Percentiles rank a stretch among this genome's conserved stretches.
phyloP scores from a whole-genome alignment of 73 alveolate species.

The Paramecium sonneborni region DNA sequence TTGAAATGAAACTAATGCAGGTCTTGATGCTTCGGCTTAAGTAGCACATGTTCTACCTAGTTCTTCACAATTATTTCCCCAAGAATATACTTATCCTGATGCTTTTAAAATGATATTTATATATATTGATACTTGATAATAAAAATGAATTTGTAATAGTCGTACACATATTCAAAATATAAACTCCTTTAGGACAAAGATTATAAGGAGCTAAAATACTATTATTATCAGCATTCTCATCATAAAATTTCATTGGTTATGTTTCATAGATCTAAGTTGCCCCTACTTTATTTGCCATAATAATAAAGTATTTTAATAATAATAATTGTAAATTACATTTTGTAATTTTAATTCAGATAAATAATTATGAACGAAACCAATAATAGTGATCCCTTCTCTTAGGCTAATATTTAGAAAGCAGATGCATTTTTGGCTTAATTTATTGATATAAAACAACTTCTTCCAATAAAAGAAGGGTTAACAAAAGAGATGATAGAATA shows the following conservation, averaged over 20 bases:
- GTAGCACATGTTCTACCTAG: neutral
- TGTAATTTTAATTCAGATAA: neutral
- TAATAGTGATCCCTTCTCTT: neutral
- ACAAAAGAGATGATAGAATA: neutral
- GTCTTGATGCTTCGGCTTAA: neutral
- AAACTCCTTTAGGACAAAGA: neutral
- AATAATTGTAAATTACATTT: neutral
- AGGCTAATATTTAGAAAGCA: neutral
- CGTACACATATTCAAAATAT: neutral
- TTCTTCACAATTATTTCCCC: neutral
- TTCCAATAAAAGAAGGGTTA: neutral
- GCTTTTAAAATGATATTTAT: no score
- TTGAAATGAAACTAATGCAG: neutral
- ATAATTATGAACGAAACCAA: neutral
- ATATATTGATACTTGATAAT: neutral
- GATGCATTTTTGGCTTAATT: neutral
- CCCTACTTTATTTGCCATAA: neutral
- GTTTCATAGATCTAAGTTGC: no score
- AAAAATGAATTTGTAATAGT: neutral
- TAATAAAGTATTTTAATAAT: neutral
- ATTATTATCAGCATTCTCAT: no score
- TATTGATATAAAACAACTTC: neutral
- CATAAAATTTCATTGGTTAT: neutral
- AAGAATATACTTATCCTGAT: neutral
- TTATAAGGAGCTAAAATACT: neutral